A percentile compares a stretch with the other conserved stretches of the same genome.
Evolutionary conservation across 306 rosid species (phyloP).

Genomic region (Medicago ruthenica): DNA sequence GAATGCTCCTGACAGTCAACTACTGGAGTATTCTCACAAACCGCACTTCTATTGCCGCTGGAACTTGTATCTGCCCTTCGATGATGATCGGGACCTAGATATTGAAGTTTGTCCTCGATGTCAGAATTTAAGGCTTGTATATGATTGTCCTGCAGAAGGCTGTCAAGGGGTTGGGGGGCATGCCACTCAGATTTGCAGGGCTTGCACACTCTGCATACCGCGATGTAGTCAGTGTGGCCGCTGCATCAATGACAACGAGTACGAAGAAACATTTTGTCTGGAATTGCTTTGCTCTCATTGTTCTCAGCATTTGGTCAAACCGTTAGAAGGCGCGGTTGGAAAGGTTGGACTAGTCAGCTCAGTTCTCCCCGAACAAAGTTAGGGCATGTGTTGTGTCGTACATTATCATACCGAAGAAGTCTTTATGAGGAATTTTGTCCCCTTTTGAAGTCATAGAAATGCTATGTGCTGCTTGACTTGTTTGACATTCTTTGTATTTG

Average conservation of each 20-base stretch:
- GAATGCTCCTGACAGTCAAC: conserved; percentile 55
- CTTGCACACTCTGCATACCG: conserved; percentile 77
- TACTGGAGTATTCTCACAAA: conserved; percentile 57
- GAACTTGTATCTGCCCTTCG: conserved; percentile 66
- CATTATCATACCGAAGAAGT: conserved; percentile 29
- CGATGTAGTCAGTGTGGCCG: conserved; percentile 86
- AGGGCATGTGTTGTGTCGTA: conserved; percentile 39
- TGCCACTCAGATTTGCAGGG: conserved; percentile 67
- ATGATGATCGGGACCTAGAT: conserved; percentile 76
- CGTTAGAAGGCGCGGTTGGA: conserved; percentile 49
- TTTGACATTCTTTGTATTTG: conserved; percentile 33
- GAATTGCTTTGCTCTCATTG: conserved; percentile 80
- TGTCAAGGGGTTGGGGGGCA: conserved; percentile 63
- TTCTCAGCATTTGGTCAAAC: conserved; percentile 49
- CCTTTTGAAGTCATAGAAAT: conserved; percentile 34
- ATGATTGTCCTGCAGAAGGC: conserved; percentile 81
- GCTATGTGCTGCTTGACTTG: conserved; percentile 44
- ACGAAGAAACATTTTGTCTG: conserved; percentile 87
- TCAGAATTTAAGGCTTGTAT: conserved; percentile 78
- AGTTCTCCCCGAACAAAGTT: conserved; percentile 43
- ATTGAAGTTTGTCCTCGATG: conserved; percentile 86
- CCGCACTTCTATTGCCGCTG: conserved; percentile 72
- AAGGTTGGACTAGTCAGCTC: conserved; percentile 40
- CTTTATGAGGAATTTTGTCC: conserved; percentile 28
- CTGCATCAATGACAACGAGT: conserved; percentile 79